Base-by-base conservation (phyloP, 2,329 filamentous ascomycete species). In the Periglandula ipomoeae region DNA sequence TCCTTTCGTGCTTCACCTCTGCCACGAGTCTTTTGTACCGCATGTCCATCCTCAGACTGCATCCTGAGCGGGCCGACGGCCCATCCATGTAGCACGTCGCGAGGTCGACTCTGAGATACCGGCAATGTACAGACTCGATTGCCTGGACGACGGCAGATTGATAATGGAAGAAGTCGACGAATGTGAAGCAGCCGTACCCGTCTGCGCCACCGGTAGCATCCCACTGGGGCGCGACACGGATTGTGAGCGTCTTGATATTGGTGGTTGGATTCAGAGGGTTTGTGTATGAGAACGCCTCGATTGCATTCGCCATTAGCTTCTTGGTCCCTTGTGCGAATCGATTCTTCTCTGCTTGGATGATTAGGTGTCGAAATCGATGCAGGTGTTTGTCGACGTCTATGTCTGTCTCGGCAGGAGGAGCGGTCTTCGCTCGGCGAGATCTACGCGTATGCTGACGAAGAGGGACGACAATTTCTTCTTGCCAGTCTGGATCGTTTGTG, bases 311-410 rank as follows among this genome's bases (percentile, higher is more conserved):
- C 60, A 74, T 65, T 45, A 56, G 56, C 1, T 51, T 32, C 46
- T 56, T 59, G 0, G 61, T 63, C 3, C 52, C 42, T 3, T 35
- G n/a, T 0, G 50, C 49, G 44, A 54, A 60, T 5, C 72, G 68
- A 50, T 69, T 73, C 7, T 59, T 54, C 46, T 75, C 69, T 1
- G 75, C 65, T 35, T 69, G 64, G 37, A 78, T 60, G 46, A 59
- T 59, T 45, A 76, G 56, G 41, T 63, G 59, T 2, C 72, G 68
- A 32, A 77, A 63, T 19, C 70, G 55, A 17, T 61, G 58, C 7
- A 65, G 63, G 50, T 70, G 69, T 37, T 65, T 65, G 10, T 51
- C 47, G 3, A 64, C 49, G 47, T 66, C 58, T 22, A 72, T 65
- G 45, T 53, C 55, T 1, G 49, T 27, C 10, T 53, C 30, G 0